Conservation (phyloP, 2,329 filamentous ascomycete species). For the Cordyceps javanica region DNA sequence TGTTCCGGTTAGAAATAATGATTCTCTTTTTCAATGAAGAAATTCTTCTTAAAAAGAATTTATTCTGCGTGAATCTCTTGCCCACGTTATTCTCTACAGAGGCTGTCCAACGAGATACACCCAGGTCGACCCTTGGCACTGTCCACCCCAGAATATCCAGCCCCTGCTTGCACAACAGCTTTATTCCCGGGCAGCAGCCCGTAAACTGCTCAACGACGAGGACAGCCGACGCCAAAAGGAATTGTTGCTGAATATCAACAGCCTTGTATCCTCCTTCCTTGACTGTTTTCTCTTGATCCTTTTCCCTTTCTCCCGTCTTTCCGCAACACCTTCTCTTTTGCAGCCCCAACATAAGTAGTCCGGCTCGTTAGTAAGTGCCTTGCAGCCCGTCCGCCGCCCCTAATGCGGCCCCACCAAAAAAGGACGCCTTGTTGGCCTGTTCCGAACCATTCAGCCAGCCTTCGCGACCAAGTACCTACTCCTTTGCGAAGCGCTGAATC, state of each 20-base stretch:
- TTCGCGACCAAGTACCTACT: conserved; percentile 4
- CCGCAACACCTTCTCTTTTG: too few species aligned
- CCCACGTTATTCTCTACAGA: background rate
- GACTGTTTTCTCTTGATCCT: too few species aligned
- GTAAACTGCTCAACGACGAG: background rate
- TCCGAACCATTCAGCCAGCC: background rate
- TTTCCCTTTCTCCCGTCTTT: too few species aligned
- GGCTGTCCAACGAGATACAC: background rate
- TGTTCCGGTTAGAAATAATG: too few species aligned
- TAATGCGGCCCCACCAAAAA: conserved; percentile 5
- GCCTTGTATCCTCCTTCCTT: too few species aligned
- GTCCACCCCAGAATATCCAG: background rate
- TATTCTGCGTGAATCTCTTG: too few species aligned
- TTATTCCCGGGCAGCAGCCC: background rate
- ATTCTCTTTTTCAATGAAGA: too few species aligned
- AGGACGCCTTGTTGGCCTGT: background rate
- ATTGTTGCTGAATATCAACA: too few species aligned
- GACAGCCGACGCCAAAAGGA: too few species aligned
- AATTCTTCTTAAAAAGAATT: too few species aligned
- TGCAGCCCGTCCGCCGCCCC: background rate
- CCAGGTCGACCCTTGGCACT: background rate
- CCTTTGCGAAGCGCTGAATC: background rate
- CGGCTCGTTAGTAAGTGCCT: background rate
- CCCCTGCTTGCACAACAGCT: background rate
- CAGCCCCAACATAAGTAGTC: too few species aligned